Percentiles rank a stretch among this genome's conserved stretches.
These are phyloP conservation scores for Naumovozyma baii DNA, from an alignment of 805 yeast species.

Conservation along the genomic window DNA sequence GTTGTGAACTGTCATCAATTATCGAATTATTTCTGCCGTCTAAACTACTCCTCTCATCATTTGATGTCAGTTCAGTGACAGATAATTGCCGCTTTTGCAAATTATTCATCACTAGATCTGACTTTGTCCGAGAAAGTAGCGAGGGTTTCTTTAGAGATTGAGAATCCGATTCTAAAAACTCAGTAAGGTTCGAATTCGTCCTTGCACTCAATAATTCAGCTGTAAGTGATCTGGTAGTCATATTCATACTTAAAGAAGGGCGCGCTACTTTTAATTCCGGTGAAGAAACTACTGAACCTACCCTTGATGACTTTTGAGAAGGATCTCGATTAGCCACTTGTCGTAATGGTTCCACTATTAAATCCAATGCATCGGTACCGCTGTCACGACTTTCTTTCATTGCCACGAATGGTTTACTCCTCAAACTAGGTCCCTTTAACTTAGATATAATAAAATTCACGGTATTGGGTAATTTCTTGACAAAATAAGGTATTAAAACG, in stretches of 20 bases:
- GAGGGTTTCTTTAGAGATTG: conserved; percentile 10
- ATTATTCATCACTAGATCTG: conserved; percentile 24
- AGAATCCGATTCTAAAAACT: conserved; percentile 17
- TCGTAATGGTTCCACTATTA: background rate
- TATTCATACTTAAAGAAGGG: conserved; percentile 2
- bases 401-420: conserved; percentile 8
- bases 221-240: background rate
- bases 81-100: conserved; percentile 25
- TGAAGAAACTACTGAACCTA: conserved; percentile 8
- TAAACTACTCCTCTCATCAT: background rate
- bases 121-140: conserved; percentile 18
- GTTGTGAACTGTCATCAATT: background rate
- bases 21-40: background rate
- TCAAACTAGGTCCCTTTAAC: conserved; percentile 40
- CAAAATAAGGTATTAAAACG: conserved; percentile 46
- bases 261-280: conserved; percentile 4
- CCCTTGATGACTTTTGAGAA: conserved; percentile 5
- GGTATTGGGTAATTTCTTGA: conserved; percentile 38
- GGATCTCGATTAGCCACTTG: background rate
- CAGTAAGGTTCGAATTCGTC: conserved; percentile 20
- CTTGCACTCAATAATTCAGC: conserved; percentile 9
- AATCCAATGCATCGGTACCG: background rate
- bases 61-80: conserved; percentile 12
- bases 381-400: background rate
- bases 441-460: conserved; percentile 38